Conservation (phyloP, 2,329 filamentous ascomycete species). For the Plenodomus tracheiphilus region DNA sequence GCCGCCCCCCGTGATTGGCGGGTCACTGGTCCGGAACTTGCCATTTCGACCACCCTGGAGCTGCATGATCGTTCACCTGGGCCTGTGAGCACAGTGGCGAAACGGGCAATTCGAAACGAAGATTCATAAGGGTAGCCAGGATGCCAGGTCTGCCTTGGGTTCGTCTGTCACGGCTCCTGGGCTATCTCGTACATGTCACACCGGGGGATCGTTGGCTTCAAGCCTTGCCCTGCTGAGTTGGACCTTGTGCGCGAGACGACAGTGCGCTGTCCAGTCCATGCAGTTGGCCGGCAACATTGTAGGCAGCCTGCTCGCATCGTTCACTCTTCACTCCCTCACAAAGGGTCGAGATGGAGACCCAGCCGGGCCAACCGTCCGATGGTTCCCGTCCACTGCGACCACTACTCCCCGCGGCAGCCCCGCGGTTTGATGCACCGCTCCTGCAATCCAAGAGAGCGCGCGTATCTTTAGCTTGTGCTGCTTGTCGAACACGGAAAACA, state of each 20-base stretch:
- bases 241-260: not conserved
- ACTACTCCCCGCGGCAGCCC: conserved; percentile 15
- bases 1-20: not conserved
- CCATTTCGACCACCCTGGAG: not conserved
- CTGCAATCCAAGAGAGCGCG: conserved; percentile 15
- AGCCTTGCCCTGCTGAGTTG: not conserved
- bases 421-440: conserved; percentile 5
- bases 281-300: not conserved
- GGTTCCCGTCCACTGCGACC: conserved; percentile 10
- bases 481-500: conserved; percentile 22
- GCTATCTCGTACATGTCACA: not conserved
- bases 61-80: not conserved
- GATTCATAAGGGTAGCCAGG: not conserved
- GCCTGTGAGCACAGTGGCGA: not conserved
- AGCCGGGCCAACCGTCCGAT: conserved; percentile 1
- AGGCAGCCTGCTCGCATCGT: not conserved
- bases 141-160: no score
- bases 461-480: conserved; percentile 18
- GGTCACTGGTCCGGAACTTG: not conserved
- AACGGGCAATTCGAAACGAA: not conserved
- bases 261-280: not conserved
- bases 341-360: not conserved
- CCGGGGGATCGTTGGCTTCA: not conserved
- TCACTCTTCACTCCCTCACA: not conserved
- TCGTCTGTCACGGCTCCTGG: not conserved